These are phyloP conservation scores for Pseudozyma sp. DNA, from an alignment of 1,284 basidiomycete genomes.

Conservation along the genomic window DNA sequence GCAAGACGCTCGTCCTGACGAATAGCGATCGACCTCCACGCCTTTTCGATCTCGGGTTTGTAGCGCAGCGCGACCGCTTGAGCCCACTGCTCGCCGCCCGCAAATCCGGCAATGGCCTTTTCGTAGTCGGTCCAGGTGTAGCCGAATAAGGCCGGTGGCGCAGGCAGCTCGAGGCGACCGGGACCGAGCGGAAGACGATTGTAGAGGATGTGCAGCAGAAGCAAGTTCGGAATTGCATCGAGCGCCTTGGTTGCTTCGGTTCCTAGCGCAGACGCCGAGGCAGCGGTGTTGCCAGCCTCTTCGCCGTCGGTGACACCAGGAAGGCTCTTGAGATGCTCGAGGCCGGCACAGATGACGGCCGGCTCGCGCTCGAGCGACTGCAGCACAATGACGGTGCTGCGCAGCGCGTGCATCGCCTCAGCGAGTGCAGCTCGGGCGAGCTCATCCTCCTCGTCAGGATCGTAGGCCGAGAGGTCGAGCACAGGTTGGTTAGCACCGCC, in stretches of 20 bases:
- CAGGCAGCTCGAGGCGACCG: conserved; percentile 44
- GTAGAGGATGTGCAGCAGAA: conserved; percentile 64
- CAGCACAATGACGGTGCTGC: conserved; percentile 58
- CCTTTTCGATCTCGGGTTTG: conserved; percentile 53
- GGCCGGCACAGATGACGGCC: conserved; percentile 42
- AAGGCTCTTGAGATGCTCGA: conserved; percentile 34
- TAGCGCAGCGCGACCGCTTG: conserved; percentile 54
- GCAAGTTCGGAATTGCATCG: conserved; percentile 60
- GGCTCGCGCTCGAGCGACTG: conserved; percentile 59
- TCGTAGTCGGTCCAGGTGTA: conserved; percentile 65
- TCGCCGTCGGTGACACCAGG: conserved; percentile 9
- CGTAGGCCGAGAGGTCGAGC: conserved; percentile 38
- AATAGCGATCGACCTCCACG: conserved; percentile 25
- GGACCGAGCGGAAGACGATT: conserved; percentile 57
- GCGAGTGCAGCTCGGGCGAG: conserved; percentile 63
- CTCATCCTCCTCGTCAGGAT: conserved; percentile 63
- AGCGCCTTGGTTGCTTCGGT: conserved; percentile 49
- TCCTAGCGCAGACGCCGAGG: conserved; percentile 20
- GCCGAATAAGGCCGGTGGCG: conserved; percentile 60
- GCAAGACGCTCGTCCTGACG: conserved; percentile 31
- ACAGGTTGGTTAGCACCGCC: conserved; percentile 27
- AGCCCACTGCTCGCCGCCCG: conserved; percentile 59
- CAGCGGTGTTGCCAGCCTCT: neutral
- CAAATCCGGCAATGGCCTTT: conserved; percentile 62
- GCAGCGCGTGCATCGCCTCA: conserved; percentile 64